Evolutionary conservation across 148 eudicot genomes (phyloP).

Genomic region (Rhododendron vialii): DNA sequence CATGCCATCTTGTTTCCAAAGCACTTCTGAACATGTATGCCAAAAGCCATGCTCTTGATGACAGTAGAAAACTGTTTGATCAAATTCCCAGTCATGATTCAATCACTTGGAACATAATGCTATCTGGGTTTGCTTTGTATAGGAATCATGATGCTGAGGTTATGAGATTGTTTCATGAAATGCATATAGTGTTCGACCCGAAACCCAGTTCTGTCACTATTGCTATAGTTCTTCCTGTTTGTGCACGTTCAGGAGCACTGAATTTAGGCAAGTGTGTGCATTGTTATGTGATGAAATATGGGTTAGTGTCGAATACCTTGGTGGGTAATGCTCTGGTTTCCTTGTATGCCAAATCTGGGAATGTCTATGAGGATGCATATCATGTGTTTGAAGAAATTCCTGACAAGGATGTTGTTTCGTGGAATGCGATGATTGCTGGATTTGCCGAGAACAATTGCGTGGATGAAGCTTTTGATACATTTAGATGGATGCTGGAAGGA

Average conservation of each 20-base stretch:
- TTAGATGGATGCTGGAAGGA: conserved; percentile 47
- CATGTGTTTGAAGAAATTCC: conserved; percentile 38
- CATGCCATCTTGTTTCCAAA: conserved; percentile 51
- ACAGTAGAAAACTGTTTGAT: conserved; percentile 44
- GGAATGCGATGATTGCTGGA: conserved; percentile 74
- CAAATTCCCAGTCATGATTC: conserved; percentile 27
- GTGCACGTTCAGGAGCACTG: conserved; percentile 33
- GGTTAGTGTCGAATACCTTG: conserved; percentile 50
- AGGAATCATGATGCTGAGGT: conserved; percentile 42
- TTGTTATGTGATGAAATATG: conserved; percentile 47
- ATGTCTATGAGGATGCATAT: conserved; percentile 39
- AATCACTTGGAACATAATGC: conserved; percentile 65
- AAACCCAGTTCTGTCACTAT: conserved; percentile 48
- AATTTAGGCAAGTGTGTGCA: conserved; percentile 49
- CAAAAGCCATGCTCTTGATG: conserved; percentile 45
- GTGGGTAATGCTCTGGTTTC: conserved; percentile 72
- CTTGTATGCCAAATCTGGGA: conserved; percentile 67
- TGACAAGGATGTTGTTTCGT: conserved; percentile 64
- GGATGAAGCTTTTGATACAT: conserved; percentile 40
- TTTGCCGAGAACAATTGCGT: conserved; percentile 45
- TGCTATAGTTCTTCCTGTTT: conserved; percentile 65
- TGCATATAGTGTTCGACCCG: conserved; percentile 29
- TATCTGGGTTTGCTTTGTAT: conserved; percentile 64
- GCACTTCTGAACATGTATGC: conserved; percentile 77
- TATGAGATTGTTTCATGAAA: conserved; percentile 37